Conservation (phyloP, 208 protist species). For the Trypanosoma congolense region DNA sequence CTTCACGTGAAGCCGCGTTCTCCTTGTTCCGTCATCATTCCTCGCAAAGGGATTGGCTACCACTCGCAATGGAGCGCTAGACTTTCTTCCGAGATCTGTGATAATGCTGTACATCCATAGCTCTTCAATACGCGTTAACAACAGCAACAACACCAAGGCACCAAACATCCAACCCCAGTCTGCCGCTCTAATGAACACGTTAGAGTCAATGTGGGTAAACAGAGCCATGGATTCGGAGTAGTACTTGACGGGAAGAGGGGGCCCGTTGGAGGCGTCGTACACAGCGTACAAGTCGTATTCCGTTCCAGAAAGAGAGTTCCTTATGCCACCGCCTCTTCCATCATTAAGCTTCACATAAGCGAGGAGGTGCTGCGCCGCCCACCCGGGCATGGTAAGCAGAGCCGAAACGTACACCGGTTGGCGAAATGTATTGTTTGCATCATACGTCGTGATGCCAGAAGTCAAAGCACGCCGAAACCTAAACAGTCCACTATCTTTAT, state of each 20-base stretch:
- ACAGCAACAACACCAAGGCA: conserved; percentile 14
- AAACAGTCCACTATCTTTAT: conserved; percentile 2
- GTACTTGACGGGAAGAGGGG: conserved; percentile 14
- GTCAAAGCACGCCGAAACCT: not conserved
- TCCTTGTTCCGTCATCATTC: too few species aligned
- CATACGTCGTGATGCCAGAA: not conserved
- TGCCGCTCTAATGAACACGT: conserved; percentile 21
- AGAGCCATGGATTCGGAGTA: conserved; percentile 19
- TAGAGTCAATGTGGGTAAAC: conserved; percentile 6
- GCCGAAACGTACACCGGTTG: conserved; percentile 5
- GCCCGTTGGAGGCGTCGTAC: conserved; percentile 5
- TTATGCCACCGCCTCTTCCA: not conserved
- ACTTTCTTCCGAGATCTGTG: not conserved
- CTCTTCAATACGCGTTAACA: not conserved
- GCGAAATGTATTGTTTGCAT: not conserved
- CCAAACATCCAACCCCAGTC: conserved; percentile 27
- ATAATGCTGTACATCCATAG: conserved; percentile 2
- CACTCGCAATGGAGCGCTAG: too few species aligned
- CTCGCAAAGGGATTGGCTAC: too few species aligned
- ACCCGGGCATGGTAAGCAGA: conserved; percentile 25
- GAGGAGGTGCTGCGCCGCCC: conserved; percentile 30
- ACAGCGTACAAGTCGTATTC: conserved; percentile 14
- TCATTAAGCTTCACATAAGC: conserved; percentile 11
- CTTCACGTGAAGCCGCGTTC: too few species aligned
- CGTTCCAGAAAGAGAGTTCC: conserved; percentile 1